phyloP scores from a whole-genome alignment of 345 rosid species.

The Carallia pectinifolia region DNA sequence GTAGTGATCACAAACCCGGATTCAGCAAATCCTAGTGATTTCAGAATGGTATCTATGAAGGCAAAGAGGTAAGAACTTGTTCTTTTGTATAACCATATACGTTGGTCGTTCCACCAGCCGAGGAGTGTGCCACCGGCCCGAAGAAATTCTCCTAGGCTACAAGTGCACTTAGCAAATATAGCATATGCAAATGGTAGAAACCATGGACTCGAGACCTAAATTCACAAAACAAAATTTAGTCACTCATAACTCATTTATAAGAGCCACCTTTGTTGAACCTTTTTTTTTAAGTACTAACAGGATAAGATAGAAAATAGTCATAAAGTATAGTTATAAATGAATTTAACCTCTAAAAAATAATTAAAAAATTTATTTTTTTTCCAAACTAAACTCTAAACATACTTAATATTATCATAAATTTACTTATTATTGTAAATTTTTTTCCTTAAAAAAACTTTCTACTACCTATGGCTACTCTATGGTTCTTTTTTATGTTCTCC shows the following conservation, averaged over 20 bases:
- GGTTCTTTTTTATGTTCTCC: no score
- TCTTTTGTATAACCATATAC: constrained; percentile 74
- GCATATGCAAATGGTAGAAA: constrained; percentile 55
- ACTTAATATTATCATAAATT: no score
- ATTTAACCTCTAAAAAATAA: no score
- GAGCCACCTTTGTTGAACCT: no score
- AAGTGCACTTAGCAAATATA: constrained; percentile 24
- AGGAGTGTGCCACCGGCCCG: constrained; percentile 53
- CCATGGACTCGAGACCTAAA: constrained; percentile 62
- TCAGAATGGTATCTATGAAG: constrained; percentile 43
- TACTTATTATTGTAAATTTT: no score
- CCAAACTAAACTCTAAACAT: no score
- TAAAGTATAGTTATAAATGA: no score
- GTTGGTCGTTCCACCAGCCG: constrained; percentile 79
- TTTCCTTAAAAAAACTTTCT: no score
- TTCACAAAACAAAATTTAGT: background rate
- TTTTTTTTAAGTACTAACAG: no score
- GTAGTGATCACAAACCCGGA: constrained; percentile 56
- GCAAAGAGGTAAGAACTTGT: constrained; percentile 68
- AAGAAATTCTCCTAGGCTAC: constrained; percentile 52
- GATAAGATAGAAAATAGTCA: no score
- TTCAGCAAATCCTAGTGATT: constrained; percentile 42
- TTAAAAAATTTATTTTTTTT: no score
- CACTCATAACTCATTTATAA: background rate
- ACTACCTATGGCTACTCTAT: no score